Evolutionary conservation across 345 rosid species (phyloP).

Genomic region (Kandelia obovata): DNA sequence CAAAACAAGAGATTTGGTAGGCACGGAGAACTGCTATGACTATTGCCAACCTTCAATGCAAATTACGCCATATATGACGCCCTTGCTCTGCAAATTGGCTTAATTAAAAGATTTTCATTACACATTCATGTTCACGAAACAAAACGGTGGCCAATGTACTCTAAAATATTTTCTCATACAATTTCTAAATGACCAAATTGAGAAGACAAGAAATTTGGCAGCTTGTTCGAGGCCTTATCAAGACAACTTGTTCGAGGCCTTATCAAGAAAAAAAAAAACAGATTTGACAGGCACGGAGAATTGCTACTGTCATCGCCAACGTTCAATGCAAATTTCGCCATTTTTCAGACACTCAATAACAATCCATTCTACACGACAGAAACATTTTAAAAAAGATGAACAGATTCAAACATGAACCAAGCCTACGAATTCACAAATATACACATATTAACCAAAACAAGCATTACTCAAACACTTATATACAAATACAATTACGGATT

Average conservation of each 20-base stretch:
- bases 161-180: background rate
- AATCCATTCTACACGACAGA: background rate
- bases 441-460: too few relatives aligned
- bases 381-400: background rate
- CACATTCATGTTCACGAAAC: background rate
- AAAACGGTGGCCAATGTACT: background rate
- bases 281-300: conserved; percentile 77
- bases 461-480: background rate
- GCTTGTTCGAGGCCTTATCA: conserved; percentile 81
- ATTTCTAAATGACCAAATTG: background rate
- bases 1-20: conserved; percentile 46
- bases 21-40: conserved; percentile 68
- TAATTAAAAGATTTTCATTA: background rate
- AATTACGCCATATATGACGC: conserved; percentile 48
- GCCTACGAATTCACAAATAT: too few relatives aligned
- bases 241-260: conserved; percentile 79
- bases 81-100: conserved; percentile 73
- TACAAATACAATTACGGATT: background rate
- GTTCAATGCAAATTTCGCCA: conserved; percentile 71
- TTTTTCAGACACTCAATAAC: conserved; percentile 29
- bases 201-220: conserved; percentile 35
- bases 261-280: conserved; percentile 31
- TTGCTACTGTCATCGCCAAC: conserved; percentile 59
- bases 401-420: background rate
- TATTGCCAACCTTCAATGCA: conserved; percentile 81